phyloP scores from a whole-genome alignment of 2,329 filamentous ascomycete species.

The Plectosphaerella sp. region DNA sequence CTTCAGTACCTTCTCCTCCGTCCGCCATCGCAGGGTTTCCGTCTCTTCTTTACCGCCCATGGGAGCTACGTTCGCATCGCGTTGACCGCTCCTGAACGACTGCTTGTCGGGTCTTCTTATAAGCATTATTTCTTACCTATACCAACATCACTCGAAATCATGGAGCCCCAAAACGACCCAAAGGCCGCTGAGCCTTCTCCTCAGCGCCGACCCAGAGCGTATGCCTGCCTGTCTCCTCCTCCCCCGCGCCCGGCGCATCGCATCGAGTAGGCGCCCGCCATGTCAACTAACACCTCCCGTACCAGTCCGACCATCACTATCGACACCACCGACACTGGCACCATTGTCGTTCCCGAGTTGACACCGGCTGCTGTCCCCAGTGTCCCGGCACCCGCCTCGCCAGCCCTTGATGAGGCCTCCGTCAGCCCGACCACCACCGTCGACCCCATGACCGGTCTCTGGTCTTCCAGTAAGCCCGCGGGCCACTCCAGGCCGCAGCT shows the following conservation, averaged over 20 bases:
- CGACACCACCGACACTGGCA: slow-evolving; percentile 37
- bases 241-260: not conserved
- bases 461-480: slow-evolving; percentile 10
- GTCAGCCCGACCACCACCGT: slow-evolving; percentile 33
- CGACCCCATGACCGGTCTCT: slow-evolving; percentile 22
- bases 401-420: slow-evolving; percentile 29
- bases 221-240: slow-evolving; percentile 16
- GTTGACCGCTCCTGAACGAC: not conserved
- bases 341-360: not conserved
- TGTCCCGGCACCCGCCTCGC: not conserved
- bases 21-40: not conserved
- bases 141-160: slow-evolving; percentile 3
- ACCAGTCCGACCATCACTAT: slow-evolving; percentile 50
- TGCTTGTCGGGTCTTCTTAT: not conserved
- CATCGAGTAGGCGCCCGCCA: too few relatives aligned
- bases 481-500: slow-evolving; percentile 32
- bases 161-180: slow-evolving; percentile 8
- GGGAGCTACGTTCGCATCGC: not conserved
- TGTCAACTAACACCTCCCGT: slow-evolving; percentile 7
- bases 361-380: not conserved
- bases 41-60: not conserved
- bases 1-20: too few relatives aligned
- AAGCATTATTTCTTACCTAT: not conserved
- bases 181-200: slow-evolving; percentile 8
- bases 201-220: slow-evolving; percentile 31